These are phyloP conservation scores for Spiromastix sp. DNA, from an alignment of 2,329 filamentous ascomycete genomes.

Conservation along the genomic window DNA sequence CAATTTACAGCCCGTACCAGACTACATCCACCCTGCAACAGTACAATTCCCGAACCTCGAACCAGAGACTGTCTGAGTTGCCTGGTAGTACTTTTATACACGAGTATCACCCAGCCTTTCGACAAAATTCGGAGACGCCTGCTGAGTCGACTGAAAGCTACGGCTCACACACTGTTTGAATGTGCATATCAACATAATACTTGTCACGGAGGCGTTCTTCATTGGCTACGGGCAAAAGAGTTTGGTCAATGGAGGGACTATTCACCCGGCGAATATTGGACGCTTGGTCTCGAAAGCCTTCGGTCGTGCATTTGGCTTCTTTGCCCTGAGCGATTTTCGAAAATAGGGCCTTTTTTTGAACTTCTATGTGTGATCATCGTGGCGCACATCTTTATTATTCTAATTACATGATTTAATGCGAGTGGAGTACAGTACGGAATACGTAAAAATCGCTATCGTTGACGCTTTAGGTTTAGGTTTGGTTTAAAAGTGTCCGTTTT, in stretches of 20 bases:
- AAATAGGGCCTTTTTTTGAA: neutral
- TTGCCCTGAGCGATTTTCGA: neutral
- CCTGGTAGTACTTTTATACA: slow-evolving; percentile 9
- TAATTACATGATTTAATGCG: neutral
- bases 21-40: neutral
- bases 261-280: too few relatives aligned
- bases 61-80: slow-evolving; percentile 5
- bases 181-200: too few relatives aligned
- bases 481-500: neutral
- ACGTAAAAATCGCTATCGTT: neutral
- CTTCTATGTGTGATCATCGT: too few relatives aligned
- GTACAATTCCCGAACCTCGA: neutral
- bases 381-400: neutral
- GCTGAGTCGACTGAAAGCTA: too few relatives aligned
- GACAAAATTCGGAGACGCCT: slow-evolving; percentile 1
- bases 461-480: neutral
- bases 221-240: neutral
- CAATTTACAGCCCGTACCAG: neutral
- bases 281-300: neutral
- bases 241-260: too few relatives aligned
- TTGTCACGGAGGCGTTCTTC: neutral
- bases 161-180: too few relatives aligned
- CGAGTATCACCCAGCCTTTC: slow-evolving; percentile 11
- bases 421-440: too few relatives aligned
- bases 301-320: neutral